phyloP scores from a whole-genome alignment of 1,139 yeast species.

The Kodamaea plutei region DNA sequence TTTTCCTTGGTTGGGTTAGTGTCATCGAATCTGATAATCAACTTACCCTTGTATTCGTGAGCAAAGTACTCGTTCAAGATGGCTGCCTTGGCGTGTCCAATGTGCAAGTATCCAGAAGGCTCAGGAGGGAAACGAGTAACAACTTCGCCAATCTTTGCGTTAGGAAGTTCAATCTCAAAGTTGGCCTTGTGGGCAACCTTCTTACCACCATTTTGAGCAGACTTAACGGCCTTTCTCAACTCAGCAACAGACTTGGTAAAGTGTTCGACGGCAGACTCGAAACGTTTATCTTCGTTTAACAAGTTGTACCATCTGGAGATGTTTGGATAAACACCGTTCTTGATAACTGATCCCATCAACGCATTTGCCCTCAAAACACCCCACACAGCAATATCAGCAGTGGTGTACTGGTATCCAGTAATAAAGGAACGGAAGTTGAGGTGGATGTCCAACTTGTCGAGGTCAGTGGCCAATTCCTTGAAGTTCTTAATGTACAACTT shows the following conservation, averaged over 20 bases:
- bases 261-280: constrained; percentile 67
- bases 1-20: constrained; percentile 96
- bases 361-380: constrained; percentile 92
- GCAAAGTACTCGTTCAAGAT: constrained; percentile 94
- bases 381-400: constrained; percentile 89
- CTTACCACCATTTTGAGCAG: constrained; percentile 54
- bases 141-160: constrained; percentile 87
- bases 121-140: constrained; percentile 97
- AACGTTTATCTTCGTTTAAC: constrained; percentile 61
- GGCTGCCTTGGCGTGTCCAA: constrained; percentile 97
- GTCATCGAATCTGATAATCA: constrained; percentile 93
- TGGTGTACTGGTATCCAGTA: constrained; percentile 59
- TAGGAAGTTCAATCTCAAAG: constrained; percentile 87
- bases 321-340: constrained; percentile 77
- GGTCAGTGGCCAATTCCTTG: constrained; percentile 71
- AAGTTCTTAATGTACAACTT: constrained; percentile 80
- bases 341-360: constrained; percentile 84
- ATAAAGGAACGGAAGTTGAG: constrained; percentile 81
- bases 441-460: constrained; percentile 78
- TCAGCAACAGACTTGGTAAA: constrained; percentile 68
- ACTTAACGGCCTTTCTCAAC: constrained; percentile 64
- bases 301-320: constrained; percentile 91
- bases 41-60: constrained; percentile 86
- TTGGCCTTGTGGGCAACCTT: constrained; percentile 84
- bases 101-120: constrained; percentile 87